Evolutionary conservation across 2,329 filamentous ascomycete genomes (phyloP), one percentile per base, ranked within the genome.

Genomic region (Verticillium zaregamsianum): DNA sequence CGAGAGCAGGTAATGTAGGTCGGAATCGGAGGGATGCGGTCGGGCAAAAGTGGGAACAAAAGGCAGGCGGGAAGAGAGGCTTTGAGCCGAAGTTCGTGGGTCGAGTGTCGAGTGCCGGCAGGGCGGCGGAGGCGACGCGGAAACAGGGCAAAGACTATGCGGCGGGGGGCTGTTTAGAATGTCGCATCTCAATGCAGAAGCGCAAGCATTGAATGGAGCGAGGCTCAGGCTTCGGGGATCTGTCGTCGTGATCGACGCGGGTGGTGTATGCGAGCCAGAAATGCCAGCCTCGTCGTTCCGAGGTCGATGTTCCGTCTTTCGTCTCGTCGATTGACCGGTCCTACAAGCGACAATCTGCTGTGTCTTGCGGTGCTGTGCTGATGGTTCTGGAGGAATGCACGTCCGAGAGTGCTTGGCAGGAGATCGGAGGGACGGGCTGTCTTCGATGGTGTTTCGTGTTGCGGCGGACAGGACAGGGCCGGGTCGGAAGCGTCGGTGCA

Each of bases 161-260:
- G 58, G 59, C 54, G 31, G 66, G 59, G 62, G 63, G 57, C 23
- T 20, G 63, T 63, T 62, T 60, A 61, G 61, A 65, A 64, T 62
- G 57, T 71, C 67, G 68, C 69, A 70, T 70, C 65, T 67, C 69
- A 66, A 62, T 68, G 64, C 63, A 65, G 62, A 61, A 62, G 59
- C 61, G 66, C 63, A 58, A 62, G 65, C 67, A 71, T 66, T 66
- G 62, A 62, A 62, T 67, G 62, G 60, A 61, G 58, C 20, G 20
- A 52, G n/a, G 45, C 45, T 52, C 45, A 52, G 45, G 45, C 20
- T 52, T 23, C 45, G 45, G 45, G 45, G 45, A 25, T 25, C 45
- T 3, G 45, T 52, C 45, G 45, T 23, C 20, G 45, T 52, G 45
- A 52, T 52, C 45, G 45, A 52, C 45, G 45, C 4, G 45, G 11